Conservation (phyloP, 2,329 filamentous ascomycete genomes). For the Coniochaeta hoffmannii region DNA sequence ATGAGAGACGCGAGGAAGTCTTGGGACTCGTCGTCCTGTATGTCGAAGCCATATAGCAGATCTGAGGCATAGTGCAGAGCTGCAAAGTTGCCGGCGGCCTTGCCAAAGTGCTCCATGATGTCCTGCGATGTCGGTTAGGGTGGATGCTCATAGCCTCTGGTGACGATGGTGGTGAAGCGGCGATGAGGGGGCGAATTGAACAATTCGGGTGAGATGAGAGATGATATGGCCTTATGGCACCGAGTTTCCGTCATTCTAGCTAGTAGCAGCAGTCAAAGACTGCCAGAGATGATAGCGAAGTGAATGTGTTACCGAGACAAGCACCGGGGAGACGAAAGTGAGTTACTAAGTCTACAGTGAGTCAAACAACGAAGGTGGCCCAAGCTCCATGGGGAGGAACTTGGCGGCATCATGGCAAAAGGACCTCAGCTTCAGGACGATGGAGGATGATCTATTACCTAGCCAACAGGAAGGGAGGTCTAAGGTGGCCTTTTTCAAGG, state of each 20-base stretch:
- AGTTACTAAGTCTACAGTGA: background rate
- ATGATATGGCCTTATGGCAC: background rate
- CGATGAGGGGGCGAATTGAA: background rate
- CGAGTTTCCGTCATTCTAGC: background rate
- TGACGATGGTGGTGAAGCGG: background rate
- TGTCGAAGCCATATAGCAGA: slow-evolving; percentile 25
- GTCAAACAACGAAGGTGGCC: background rate
- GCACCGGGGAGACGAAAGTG: background rate
- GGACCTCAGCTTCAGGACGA: background rate
- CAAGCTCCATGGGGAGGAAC: background rate
- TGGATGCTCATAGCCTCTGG: background rate
- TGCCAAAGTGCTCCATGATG: background rate
- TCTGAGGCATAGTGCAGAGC: slow-evolving; percentile 10
- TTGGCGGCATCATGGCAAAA: background rate
- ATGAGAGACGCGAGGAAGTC: slow-evolving; percentile 20
- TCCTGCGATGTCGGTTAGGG: background rate
- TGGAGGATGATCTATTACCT: slow-evolving; percentile 1
- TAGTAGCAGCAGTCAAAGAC: background rate
- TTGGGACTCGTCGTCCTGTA: slow-evolving; percentile 15
- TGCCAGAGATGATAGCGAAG: background rate
- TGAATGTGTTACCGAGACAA: background rate
- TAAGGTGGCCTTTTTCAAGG: slow-evolving; percentile 11
- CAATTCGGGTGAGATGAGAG: background rate
- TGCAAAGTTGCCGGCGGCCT: background rate
- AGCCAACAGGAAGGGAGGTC: slow-evolving; percentile 13